Conservation (phyloP, 208 protist genomes). For the Naegleria gruberi region DNA sequence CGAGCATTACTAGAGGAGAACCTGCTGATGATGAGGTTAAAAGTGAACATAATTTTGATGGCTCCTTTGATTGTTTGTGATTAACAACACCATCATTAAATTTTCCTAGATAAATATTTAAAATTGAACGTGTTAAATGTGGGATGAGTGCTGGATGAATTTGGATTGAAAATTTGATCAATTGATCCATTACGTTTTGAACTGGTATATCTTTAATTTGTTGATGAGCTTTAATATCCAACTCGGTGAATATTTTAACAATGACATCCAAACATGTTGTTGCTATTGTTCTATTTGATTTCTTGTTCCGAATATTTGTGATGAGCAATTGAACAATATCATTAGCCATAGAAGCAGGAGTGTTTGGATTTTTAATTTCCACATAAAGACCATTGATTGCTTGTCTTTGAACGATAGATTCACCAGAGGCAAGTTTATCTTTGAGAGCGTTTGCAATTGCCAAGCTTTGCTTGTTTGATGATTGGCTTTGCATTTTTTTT, state of each 20-base stretch:
- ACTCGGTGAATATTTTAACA: not conserved
- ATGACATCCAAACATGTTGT: not conserved
- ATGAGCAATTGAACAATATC: not conserved
- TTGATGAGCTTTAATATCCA: not conserved
- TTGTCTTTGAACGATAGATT: not conserved
- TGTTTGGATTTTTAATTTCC: not conserved
- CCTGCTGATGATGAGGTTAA: not conserved
- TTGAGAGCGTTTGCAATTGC: not conserved
- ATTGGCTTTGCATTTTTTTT: not conserved
- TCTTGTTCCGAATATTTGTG: not conserved
- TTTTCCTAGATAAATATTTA: not conserved
- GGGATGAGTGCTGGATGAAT: not conserved
- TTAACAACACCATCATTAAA: not conserved
- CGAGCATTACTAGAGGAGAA: not conserved
- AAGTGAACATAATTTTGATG: not conserved
- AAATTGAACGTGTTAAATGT: not conserved
- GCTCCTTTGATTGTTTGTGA: not conserved
- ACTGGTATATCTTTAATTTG: not conserved
- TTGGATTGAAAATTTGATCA: not conserved
- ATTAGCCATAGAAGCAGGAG: not conserved
- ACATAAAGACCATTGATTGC: not conserved
- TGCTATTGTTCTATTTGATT: not conserved
- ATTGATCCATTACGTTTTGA: not conserved
- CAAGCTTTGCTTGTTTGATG: not conserved
- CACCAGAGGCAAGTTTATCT: not conserved